Conservation (phyloP, 805 yeast genomes). For the Lipomyces starkeyi region DNA sequence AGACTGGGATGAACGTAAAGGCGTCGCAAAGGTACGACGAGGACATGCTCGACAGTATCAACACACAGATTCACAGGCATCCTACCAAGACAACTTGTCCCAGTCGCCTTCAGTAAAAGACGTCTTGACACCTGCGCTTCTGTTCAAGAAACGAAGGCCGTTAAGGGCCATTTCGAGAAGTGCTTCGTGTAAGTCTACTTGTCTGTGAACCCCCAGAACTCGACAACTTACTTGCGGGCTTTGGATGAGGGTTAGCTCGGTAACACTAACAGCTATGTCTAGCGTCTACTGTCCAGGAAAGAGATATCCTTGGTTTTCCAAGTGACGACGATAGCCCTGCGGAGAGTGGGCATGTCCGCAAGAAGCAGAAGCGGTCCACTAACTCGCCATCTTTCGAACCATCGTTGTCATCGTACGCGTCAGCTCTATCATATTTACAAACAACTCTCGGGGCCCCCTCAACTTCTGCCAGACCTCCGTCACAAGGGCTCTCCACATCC, state of each 20-base stretch:
- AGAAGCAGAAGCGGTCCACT: background rate
- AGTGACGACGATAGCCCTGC: slow-evolving; percentile 9
- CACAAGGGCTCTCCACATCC: background rate
- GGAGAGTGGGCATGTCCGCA: background rate
- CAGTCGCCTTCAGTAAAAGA: slow-evolving; percentile 8
- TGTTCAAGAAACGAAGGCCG: background rate
- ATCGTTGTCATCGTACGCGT: background rate
- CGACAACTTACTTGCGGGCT: background rate
- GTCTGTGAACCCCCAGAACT: background rate
- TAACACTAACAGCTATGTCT: background rate
- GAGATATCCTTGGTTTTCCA: slow-evolving; percentile 9
- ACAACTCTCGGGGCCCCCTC: background rate
- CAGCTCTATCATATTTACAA: background rate
- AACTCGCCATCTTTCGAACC: background rate
- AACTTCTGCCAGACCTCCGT: background rate
- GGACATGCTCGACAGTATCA: background rate
- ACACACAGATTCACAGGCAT: background rate
- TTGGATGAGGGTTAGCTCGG: background rate
- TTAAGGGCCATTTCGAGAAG: slow-evolving; percentile 7
- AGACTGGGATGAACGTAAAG: slow-evolving; percentile 12
- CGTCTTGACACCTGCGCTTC: background rate
- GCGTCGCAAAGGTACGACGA: background rate
- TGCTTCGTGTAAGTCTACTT: slow-evolving; percentile 10
- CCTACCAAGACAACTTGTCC: background rate
- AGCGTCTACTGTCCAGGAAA: background rate